Conservation (phyloP, 345 rosid genomes). For the Diplotaxis tenuifolia region DNA sequence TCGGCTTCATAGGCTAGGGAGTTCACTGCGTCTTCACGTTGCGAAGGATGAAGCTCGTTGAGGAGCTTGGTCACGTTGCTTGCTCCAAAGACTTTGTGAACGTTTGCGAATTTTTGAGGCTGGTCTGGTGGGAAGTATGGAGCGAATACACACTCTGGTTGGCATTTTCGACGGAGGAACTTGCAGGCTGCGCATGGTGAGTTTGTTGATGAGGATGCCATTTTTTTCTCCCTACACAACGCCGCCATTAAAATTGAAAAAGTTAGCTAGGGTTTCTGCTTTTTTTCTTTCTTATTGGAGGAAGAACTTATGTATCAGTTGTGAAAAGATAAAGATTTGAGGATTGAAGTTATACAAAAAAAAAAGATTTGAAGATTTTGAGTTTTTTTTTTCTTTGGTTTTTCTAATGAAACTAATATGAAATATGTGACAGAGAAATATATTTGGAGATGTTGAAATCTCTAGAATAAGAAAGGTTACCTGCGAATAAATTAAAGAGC, state of each 20-base stretch:
- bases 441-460: constrained; percentile 14
- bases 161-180: constrained; percentile 62
- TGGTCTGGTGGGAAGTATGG: constrained; percentile 75
- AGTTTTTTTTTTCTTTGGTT: background rate
- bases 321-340: constrained; percentile 2
- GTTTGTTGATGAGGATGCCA: constrained; percentile 51
- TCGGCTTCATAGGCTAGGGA: constrained; percentile 72
- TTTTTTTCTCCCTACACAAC: constrained; percentile 19
- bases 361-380: constrained; percentile 5
- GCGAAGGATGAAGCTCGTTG: constrained; percentile 48
- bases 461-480: constrained; percentile 26
- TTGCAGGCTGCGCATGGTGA: constrained; percentile 73
- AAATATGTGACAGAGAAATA: background rate
- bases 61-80: constrained; percentile 69
- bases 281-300: background rate
- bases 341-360: too few relatives aligned
- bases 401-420: background rate
- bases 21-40: constrained; percentile 74
- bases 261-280: constrained; percentile 16
- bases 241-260: constrained; percentile 4
- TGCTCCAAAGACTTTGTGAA: constrained; percentile 64
- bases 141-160: constrained; percentile 63
- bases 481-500: constrained; percentile 12
- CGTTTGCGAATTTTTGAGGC: constrained; percentile 54
- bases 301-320: background rate